A percentile compares a stretch with the other conserved stretches of the same genome.
Evolutionary conservation across 208 protist genomes (phyloP).

Genomic region (Crithidia acanthocephali): DNA sequence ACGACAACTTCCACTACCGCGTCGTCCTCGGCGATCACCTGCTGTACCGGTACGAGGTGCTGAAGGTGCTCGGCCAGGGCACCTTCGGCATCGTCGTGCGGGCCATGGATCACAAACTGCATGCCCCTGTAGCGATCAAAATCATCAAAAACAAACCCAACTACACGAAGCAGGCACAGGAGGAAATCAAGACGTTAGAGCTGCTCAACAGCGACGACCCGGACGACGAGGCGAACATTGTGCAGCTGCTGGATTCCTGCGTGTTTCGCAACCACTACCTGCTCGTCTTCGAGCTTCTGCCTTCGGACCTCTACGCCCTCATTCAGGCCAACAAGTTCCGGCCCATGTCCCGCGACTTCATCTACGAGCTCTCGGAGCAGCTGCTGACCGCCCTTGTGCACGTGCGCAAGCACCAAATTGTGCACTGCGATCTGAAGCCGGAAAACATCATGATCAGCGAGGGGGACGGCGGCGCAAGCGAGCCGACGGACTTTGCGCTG

Average conservation of each 20-base stretch:
- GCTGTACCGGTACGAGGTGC: slow-evolving; percentile 90
- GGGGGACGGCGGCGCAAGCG: slow-evolving; percentile 2
- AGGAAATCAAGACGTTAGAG: slow-evolving; percentile 84
- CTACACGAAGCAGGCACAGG: slow-evolving; percentile 83
- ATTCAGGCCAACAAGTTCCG: slow-evolving; percentile 74
- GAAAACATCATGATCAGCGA: slow-evolving; percentile 95
- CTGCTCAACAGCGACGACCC: slow-evolving; percentile 67
- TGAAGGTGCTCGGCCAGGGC: slow-evolving; percentile 81
- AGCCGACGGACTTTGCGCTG: slow-evolving; percentile 58
- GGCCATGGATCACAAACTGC: slow-evolving; percentile 70
- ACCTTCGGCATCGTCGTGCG: slow-evolving; percentile 93
- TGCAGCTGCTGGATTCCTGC: slow-evolving; percentile 66
- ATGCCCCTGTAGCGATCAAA: slow-evolving; percentile 76
- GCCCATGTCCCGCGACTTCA: slow-evolving; percentile 72
- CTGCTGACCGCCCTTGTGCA: slow-evolving; percentile 75
- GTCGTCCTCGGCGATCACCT: slow-evolving; percentile 94
- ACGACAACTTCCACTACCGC: slow-evolving; percentile 94
- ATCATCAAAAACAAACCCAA: slow-evolving; percentile 85
- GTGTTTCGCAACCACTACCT: slow-evolving; percentile 80
- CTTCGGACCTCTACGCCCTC: slow-evolving; percentile 72
- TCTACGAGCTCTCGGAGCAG: slow-evolving; percentile 74
- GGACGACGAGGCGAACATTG: slow-evolving; percentile 63
- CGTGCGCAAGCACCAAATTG: slow-evolving; percentile 76
- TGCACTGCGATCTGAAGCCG: slow-evolving; percentile 97
- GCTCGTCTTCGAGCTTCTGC: slow-evolving; percentile 81